Base-by-base conservation (phyloP, 306 rosid genomes). In the Quercus engelmannii region DNA sequence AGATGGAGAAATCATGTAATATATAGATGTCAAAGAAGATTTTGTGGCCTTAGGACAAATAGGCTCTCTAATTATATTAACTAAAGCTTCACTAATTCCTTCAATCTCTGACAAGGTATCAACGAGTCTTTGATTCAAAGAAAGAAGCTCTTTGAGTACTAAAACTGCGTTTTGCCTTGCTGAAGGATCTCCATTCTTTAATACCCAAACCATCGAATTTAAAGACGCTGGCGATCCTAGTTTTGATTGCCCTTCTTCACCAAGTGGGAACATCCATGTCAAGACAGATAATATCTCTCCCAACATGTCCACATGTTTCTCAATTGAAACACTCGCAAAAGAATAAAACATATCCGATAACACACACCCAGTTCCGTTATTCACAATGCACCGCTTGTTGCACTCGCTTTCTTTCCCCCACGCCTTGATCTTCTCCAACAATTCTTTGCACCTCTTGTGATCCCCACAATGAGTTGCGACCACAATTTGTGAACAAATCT, bases 361-460 rank as follows among this genome's bases (percentile, higher is more conserved):
- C 2, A 82, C 85, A 58, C 54, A 6, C n/a, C 91, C 78, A 15
- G 85, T 73, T 81, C 87, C 89, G 28, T 81, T 88, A 1, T 73
- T 68, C 52, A 76, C 85, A 11, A 94, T 30, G 59, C 92, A 87
- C 57, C 83, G 85, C 83, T 78, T 87, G 85, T 92, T 92, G 64
- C 97, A 79, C 83, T 94, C 94, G 76, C 97, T 92, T 76, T 94
- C 98, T 73, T 80, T 92, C 14, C 88, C 96, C 97, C 94, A 94
- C 19, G 64, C 74, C 67, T 80, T 89, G 5, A 94, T 68, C 80
- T 89, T 92, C n/a, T 76, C 78, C 79, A 89, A 90, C 87, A 86
- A 31, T 9, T 91, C 94, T 9, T 4, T 13, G 8, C 90, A 86
- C 68, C 35, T 87, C 46, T 58, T 83, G 2, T 30, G 81, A 15